Evolutionary conservation across 768 basidiomycete genomes (phyloP), one percentile per base, ranked within the genome.

Genomic region (Leucogyrophana mollusca): DNA sequence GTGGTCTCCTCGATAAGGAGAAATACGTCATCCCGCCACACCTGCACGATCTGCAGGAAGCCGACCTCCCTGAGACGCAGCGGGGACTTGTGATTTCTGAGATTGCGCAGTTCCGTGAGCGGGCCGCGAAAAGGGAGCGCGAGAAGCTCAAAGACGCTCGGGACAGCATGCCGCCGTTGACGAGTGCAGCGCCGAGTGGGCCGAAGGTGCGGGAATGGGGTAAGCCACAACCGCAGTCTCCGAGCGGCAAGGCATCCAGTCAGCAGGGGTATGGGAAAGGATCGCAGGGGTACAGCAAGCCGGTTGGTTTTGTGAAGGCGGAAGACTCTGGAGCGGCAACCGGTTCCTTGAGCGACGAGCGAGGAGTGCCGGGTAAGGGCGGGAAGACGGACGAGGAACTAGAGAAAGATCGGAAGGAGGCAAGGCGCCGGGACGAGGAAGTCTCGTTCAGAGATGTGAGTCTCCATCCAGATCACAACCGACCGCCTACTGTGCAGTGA

Each of bases 11-110:
- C 43, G 86, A 90, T 67, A 85, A 87, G 59, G 88, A 92, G 68
- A 85, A 86, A 77, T 90, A 90, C 62, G 78, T 90, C 52, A 91
- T 96, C 34, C 93, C 93, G 20, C 90, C 91, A n/a, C 96, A 99
- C 69, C 78, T 98, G 16, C 91, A 92, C 67, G 96, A 98, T 68
- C 77, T 99, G 34, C 89, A 93, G 61, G 94, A 96, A 70, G 90
- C 93, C 43, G 96, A 99, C 61, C 79, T 99, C 34, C 95, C 96
- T 18, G 96, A 99, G 70, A 90, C 90, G 0, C 74, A 82, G 57
- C 87, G 95, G 27, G 92, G 89, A 4, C 84, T 94, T 44, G 94
- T 98, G 50, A 90, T 97, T 51, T 91, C 90, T 23, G 94, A 97
- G 62, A 99, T 99, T 50, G 93, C 94, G 0, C 86, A 92, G 56